Conservation (phyloP, 1,139 yeast genomes). For the Blastobotrys raffinosifermentans region DNA sequence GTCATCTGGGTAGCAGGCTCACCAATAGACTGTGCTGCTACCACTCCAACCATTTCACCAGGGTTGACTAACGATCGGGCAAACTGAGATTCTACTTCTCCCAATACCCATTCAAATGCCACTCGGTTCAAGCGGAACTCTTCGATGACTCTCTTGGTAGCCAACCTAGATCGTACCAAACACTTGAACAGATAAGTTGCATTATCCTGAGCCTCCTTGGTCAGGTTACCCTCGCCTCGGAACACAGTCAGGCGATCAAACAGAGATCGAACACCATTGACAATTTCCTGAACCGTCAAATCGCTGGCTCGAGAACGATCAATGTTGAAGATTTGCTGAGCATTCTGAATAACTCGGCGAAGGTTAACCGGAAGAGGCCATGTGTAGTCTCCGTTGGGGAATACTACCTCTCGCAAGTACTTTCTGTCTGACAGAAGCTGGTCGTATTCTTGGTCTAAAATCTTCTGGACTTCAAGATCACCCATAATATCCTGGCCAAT, state of each 20-base stretch:
- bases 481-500: constrained; percentile 90
- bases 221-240: constrained; percentile 72
- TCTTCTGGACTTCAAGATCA: constrained; percentile 73
- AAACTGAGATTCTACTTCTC: constrained; percentile 90
- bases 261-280: constrained; percentile 64
- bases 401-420: constrained; percentile 71
- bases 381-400: constrained; percentile 87
- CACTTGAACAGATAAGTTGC: constrained; percentile 90
- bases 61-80: constrained; percentile 92
- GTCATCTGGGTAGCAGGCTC: constrained; percentile 99
- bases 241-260: constrained; percentile 66
- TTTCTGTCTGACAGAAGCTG: constrained; percentile 74
- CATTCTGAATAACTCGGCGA: constrained; percentile 93
- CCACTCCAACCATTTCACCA: constrained; percentile 99
- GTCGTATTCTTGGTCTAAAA: constrained; percentile 77
- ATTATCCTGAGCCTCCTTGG: constrained; percentile 83
- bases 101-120: constrained; percentile 94
- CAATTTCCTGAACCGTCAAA: constrained; percentile 75
- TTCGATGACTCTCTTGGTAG: constrained; percentile 84
- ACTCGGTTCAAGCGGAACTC: constrained; percentile 79
- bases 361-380: constrained; percentile 98
- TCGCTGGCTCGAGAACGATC: constrained; percentile 90
- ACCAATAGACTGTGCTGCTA: constrained; percentile 99
- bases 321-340: constrained; percentile 93
- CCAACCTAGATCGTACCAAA: constrained; percentile 83